Evolutionary conservation across 2,329 filamentous ascomycete genomes (phyloP).

Genomic region (Stenocarpella maydis): DNA sequence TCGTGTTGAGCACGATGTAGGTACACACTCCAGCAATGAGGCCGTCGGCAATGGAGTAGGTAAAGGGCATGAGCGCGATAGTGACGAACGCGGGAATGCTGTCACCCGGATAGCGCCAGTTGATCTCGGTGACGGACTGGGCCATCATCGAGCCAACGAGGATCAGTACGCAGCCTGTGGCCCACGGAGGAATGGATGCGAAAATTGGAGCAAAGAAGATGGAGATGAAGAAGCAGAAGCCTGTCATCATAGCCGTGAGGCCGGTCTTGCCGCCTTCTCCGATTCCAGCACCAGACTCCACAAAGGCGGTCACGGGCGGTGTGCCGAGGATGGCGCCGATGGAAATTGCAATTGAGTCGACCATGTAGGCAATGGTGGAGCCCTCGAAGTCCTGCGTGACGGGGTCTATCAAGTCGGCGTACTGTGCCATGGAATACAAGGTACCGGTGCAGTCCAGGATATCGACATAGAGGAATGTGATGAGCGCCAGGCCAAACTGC

Average conservation of each 20-base stretch:
- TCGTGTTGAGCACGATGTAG: constrained; percentile 78
- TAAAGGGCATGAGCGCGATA: constrained; percentile 87
- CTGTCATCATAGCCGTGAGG: constrained; percentile 73
- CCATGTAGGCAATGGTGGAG: constrained; percentile 79
- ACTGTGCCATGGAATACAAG: constrained; percentile 88
- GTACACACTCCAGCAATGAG: constrained; percentile 81
- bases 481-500: constrained; percentile 83
- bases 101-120: constrained; percentile 88
- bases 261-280: constrained; percentile 78
- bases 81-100: constrained; percentile 85
- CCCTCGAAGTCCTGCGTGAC: constrained; percentile 88
- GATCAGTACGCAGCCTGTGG: constrained; percentile 78
- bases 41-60: constrained; percentile 87
- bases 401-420: constrained; percentile 81
- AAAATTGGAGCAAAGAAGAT: constrained; percentile 82
- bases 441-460: constrained; percentile 89
- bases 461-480: constrained; percentile 91
- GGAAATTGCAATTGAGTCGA: constrained; percentile 80
- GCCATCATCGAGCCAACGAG: constrained; percentile 92
- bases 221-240: constrained; percentile 74
- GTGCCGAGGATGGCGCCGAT: constrained; percentile 77
- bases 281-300: constrained; percentile 79
- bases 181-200: constrained; percentile 80
- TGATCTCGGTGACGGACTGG: constrained; percentile 80
- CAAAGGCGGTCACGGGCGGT: constrained; percentile 77